Conservation (phyloP, 176 grass and related monocot species). For the Eragrostis nindensis region DNA sequence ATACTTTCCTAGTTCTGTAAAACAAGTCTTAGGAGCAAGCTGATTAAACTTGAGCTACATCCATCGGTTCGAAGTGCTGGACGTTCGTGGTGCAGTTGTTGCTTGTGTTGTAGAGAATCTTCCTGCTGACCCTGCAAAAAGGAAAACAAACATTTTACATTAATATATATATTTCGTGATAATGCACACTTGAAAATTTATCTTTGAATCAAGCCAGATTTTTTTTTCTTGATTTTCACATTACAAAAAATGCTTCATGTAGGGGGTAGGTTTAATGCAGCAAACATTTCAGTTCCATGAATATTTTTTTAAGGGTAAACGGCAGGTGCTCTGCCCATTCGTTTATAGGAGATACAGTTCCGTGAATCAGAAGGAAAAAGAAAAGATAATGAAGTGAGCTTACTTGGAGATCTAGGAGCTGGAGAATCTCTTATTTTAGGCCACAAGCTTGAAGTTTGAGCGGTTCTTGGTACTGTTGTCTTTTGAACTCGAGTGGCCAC, state of each 20-base stretch:
- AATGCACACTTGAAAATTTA: conserved; percentile 20
- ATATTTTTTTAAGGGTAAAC: too few species aligned
- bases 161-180: not conserved
- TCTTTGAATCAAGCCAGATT: not conserved
- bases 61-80: conserved; percentile 45
- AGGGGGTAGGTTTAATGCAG: not conserved
- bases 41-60: conserved; percentile 42
- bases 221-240: not conserved
- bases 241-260: not conserved
- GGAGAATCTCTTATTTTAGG: conserved; percentile 67
- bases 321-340: too few species aligned
- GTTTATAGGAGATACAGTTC: too few species aligned
- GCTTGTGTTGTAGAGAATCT: conserved; percentile 37
- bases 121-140: conserved; percentile 54
- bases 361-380: not conserved
- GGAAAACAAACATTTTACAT: not conserved
- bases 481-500: conserved; percentile 53
- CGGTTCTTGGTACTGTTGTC: conserved; percentile 48
- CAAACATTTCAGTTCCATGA: not conserved
- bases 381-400: conserved; percentile 15
- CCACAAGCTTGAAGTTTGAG: conserved; percentile 47
- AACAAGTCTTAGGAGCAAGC: conserved; percentile 12
- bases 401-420: conserved; percentile 75
- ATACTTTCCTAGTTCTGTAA: conserved; percentile 32
- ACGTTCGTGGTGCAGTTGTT: conserved; percentile 51